Evolutionary conservation across 768 basidiomycete species (phyloP).

Genomic region (Tephrocybe rancida): DNA sequence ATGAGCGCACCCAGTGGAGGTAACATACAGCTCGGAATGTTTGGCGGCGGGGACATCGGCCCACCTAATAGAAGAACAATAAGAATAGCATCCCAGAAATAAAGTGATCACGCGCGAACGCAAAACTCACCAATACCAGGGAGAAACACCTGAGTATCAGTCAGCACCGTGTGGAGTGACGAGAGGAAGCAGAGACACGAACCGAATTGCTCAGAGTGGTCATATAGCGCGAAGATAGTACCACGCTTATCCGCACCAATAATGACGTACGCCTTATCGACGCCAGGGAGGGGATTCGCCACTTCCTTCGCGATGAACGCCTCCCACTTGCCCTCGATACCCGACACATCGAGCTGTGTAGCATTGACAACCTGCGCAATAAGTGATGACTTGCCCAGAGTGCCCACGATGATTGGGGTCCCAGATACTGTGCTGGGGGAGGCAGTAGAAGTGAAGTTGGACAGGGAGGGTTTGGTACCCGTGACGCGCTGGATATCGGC

Average conservation of each 20-base stretch:
- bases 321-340: slow-evolving; percentile 69
- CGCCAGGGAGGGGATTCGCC: slow-evolving; percentile 56
- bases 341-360: slow-evolving; percentile 56
- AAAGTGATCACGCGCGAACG: neutral
- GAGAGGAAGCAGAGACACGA: slow-evolving; percentile 1
- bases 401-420: slow-evolving; percentile 66
- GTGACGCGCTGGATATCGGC: slow-evolving; percentile 65
- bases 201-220: slow-evolving; percentile 74
- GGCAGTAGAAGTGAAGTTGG: slow-evolving; percentile 49
- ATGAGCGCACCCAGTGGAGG: slow-evolving; percentile 49
- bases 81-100: too few species aligned
- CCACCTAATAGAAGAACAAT: slow-evolving; percentile 49
- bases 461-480: slow-evolving; percentile 47
- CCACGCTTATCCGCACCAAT: slow-evolving; percentile 72
- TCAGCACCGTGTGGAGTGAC: neutral
- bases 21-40: slow-evolving; percentile 50
- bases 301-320: slow-evolving; percentile 55
- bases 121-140: slow-evolving; percentile 61
- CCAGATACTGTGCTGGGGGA: slow-evolving; percentile 23
- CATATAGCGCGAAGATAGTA: slow-evolving; percentile 67
- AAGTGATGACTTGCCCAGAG: slow-evolving; percentile 58
- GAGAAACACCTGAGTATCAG: slow-evolving; percentile 52
- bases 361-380: slow-evolving; percentile 53
- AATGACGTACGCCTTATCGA: slow-evolving; percentile 65
- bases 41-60: slow-evolving; percentile 70